A percentile compares a stretch with the other conserved stretches of the same genome.
Evolutionary conservation across 257 asterid species (phyloP).

Genomic region (Solanum habrochaites): DNA sequence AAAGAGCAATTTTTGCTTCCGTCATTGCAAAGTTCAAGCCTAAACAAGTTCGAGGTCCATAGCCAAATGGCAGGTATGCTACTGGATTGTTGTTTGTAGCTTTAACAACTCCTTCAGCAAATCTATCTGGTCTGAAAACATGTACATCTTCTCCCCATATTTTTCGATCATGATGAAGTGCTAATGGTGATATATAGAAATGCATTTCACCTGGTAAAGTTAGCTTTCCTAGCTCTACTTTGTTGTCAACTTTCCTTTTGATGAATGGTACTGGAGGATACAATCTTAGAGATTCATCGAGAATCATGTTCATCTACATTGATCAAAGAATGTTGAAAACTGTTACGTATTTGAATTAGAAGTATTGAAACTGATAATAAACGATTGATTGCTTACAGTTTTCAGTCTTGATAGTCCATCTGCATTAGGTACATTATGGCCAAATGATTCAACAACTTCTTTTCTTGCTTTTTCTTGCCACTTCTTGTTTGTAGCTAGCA

Average conservation of each 20-base stretch:
- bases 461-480: constrained; percentile 70
- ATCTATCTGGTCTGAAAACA: constrained; percentile 46
- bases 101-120: constrained; percentile 21
- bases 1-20: constrained; percentile 45
- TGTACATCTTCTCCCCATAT: constrained; percentile 65
- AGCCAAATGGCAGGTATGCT: constrained; percentile 56
- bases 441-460: constrained; percentile 30
- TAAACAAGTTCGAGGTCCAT: constrained; percentile 59
- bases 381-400: constrained; percentile 21
- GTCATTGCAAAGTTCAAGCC: constrained; percentile 45
- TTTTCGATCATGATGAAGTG: constrained; percentile 45
- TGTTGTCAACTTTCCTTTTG: constrained; percentile 25
- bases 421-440: constrained; percentile 23
- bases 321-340: not conserved
- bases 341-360: not conserved
- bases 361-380: not conserved
- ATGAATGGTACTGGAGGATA: constrained; percentile 59
- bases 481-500: constrained; percentile 35
- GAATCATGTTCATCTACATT: constrained; percentile 43
- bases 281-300: constrained; percentile 51
- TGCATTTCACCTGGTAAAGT: constrained; percentile 31
- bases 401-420: constrained; percentile 36
- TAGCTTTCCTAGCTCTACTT: constrained; percentile 28
- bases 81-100: constrained; percentile 32
- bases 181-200: constrained; percentile 40